phyloP scores from a whole-genome alignment of 371 early-diverging fungal genomes.

The Cokeromyces recurvatus region DNA sequence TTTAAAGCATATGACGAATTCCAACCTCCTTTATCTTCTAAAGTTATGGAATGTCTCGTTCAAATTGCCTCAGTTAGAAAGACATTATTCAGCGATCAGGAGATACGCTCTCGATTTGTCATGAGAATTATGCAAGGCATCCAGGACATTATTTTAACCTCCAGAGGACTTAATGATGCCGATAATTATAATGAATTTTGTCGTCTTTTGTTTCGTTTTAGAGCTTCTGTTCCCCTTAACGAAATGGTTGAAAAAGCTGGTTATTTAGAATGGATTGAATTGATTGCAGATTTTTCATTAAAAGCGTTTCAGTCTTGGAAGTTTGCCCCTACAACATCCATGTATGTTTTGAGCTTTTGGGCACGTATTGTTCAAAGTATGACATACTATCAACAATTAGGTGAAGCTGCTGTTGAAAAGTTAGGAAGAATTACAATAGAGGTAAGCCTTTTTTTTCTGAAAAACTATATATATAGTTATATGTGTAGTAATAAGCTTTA shows the following conservation, averaged over 20 bases:
- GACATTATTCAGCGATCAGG: conserved; percentile 73
- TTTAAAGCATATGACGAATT: conserved; percentile 67
- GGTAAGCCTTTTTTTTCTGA: conserved; percentile 8
- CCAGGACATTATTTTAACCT: conserved; percentile 57
- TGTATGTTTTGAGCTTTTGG: conserved; percentile 85
- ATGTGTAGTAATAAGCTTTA: no score
- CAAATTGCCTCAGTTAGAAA: conserved; percentile 77
- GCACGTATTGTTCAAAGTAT: conserved; percentile 67
- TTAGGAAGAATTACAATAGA: conserved; percentile 36
- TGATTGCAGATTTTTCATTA: conserved; percentile 70
- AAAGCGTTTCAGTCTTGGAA: conserved; percentile 75
- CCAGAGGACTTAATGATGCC: conserved; percentile 62
- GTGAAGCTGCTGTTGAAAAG: conserved; percentile 38
- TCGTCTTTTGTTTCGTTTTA: conserved; percentile 77
- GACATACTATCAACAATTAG: conserved; percentile 46
- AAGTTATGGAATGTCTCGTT: conserved; percentile 82
- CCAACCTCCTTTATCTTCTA: conserved; percentile 45
- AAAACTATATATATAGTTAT: no score
- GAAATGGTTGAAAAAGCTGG: conserved; percentile 71
- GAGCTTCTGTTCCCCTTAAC: conserved; percentile 71
- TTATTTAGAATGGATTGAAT: conserved; percentile 69
- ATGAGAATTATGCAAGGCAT: conserved; percentile 69
- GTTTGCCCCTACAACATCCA: conserved; percentile 56
- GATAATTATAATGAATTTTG: conserved; percentile 86
- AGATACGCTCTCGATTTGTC: conserved; percentile 65